A percentile compares a stretch with the other conserved stretches of the same genome.
phyloP scores from a whole-genome alignment of 2,329 filamentous ascomycete genomes.

The Metarhizium guizhouense region DNA sequence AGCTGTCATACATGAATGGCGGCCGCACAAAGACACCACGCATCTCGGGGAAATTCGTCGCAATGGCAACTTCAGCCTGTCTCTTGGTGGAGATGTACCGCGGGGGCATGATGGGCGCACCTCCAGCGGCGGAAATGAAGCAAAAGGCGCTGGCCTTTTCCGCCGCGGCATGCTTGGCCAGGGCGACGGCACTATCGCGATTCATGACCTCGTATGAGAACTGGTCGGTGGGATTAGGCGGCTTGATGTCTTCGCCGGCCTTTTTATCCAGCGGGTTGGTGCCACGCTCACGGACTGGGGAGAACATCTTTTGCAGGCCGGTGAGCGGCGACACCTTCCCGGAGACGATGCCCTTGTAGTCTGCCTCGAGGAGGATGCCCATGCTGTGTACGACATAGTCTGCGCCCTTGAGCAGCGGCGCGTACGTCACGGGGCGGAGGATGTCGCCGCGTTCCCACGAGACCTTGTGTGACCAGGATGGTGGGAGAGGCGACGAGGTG shows the following conservation, averaged over 20 bases:
- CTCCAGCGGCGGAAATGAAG: slow-evolving; percentile 82
- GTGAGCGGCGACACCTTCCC: slow-evolving; percentile 75
- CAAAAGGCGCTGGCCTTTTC: slow-evolving; percentile 63
- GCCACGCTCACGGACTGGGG: slow-evolving; percentile 51
- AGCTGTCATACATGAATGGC: slow-evolving; percentile 82
- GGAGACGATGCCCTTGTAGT: slow-evolving; percentile 88
- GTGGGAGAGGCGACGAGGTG: slow-evolving; percentile 60
- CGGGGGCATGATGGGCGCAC: slow-evolving; percentile 72
- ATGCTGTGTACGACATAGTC: slow-evolving; percentile 88
- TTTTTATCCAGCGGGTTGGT: slow-evolving; percentile 61
- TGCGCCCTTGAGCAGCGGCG: slow-evolving; percentile 63
- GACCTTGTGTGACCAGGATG: slow-evolving; percentile 74
- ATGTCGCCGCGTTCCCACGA: slow-evolving; percentile 86
- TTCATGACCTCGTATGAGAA: slow-evolving; percentile 98
- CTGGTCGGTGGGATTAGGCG: slow-evolving; percentile 61
- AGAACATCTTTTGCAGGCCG: slow-evolving; percentile 73
- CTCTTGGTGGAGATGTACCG: slow-evolving; percentile 89
- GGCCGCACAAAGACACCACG: slow-evolving; percentile 76
- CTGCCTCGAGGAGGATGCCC: slow-evolving; percentile 92
- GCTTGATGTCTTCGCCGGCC: slow-evolving; percentile 50
- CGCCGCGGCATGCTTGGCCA: slow-evolving; percentile 66
- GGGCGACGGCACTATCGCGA: slow-evolving; percentile 73
- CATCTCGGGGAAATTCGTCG: slow-evolving; percentile 63
- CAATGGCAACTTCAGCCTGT: slow-evolving; percentile 74
- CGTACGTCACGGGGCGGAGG: slow-evolving; percentile 73